Conservation (phyloP, 805 yeast genomes). For the Wickerhamomyces queroliae region DNA sequence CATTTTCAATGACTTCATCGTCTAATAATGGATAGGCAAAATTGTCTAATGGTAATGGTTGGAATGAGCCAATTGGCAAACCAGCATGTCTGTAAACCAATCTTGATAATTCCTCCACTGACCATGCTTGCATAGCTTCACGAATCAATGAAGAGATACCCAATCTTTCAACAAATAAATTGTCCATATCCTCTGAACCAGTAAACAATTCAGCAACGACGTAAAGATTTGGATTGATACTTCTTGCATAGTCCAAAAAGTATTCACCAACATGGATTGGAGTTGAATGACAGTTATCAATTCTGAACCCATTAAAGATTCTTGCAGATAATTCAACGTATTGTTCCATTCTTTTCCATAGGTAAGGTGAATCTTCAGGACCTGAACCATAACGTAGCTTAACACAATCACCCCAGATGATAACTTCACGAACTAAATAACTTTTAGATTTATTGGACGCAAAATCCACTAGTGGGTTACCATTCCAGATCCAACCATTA, state of each 20-base stretch:
- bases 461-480: constrained; percentile 88
- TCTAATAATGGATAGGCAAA: constrained; percentile 57
- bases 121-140: constrained; percentile 97
- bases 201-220: constrained; percentile 93
- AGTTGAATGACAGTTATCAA: constrained; percentile 95
- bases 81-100: constrained; percentile 93
- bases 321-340: constrained; percentile 70
- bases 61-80: constrained; percentile 87
- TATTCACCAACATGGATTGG: constrained; percentile 93
- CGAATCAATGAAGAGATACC: constrained; percentile 87
- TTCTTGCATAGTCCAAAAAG: constrained; percentile 82
- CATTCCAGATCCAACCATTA: constrained; percentile 99
- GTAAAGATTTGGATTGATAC: constrained; percentile 76
- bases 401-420: constrained; percentile 97
- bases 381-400: constrained; percentile 78
- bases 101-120: constrained; percentile 78
- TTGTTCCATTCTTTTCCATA: constrained; percentile 84
- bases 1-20: constrained; percentile 11
- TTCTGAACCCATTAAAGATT: constrained; percentile 80
- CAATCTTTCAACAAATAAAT: constrained; percentile 81
- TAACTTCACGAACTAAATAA: constrained; percentile 85
- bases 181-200: constrained; percentile 89
- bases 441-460: constrained; percentile 78
- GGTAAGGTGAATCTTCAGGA: constrained; percentile 78
- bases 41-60: constrained; percentile 72